Base-by-base conservation (phyloP, 768 basidiomycete genomes). In the Lyophyllum decastes region DNA sequence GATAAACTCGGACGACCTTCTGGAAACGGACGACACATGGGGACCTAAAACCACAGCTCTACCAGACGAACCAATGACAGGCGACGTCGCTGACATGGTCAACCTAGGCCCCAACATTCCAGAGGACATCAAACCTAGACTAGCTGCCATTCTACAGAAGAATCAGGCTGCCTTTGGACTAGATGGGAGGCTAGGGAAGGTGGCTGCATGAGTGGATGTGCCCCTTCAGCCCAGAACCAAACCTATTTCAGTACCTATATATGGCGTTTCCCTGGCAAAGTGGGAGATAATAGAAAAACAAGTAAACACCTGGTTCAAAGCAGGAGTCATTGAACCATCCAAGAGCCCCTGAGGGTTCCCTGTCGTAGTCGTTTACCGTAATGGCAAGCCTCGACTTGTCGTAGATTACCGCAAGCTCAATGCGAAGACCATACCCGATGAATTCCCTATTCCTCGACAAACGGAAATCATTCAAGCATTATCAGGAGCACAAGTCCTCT, bases 311-410 rank as follows among this genome's bases (percentile, higher is more conserved):
- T 78, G 75, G 75, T 58, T 78, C 8, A 48, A 64, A 16, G 55
- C 63, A 3, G 75, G 67, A 0, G 72, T 80, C 0, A 78, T 80
- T 19, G 75, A 80, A 51, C 71, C 70, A 0, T 78, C 76, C 0
- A 53, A 58, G 1, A 77, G 77, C 57, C 78, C 76, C 0, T 81
- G 73, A 72, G 70, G 45, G 0, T 68, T 67, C 0, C 73, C 71
- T 0, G 66, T 66, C 1, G 60, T 72, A 14, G 74, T 77, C 8
- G 72, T 71, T 0, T 78, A 78, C 54, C 57, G 72, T 1, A 76
- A 78, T 40, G 60, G 62, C 0, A 79, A 78, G 54, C 69, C 76
- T 0, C 61, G 73, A 0, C 61, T 79, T 40, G 70, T 69, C 8
- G 65, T 78, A 5, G 74, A 78, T 52, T 71, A 72, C 43, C 49